Conservation (phyloP, 768 basidiomycete species). For the Xerocomellus chrysenteron region DNA sequence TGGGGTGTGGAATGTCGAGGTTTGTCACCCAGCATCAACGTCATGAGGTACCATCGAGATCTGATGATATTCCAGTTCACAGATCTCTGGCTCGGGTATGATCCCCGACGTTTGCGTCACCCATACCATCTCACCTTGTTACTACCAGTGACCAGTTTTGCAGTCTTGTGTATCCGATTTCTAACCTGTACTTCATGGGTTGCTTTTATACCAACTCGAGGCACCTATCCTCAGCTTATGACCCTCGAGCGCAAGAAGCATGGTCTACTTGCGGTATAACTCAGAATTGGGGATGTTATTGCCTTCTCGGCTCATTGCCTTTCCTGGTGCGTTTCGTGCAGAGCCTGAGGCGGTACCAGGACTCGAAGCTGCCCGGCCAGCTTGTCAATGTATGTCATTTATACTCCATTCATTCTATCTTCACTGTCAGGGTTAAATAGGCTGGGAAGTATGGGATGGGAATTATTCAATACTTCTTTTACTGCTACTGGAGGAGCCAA, state of each 20-base stretch:
- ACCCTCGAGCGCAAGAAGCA: constrained; percentile 41
- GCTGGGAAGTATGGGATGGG: constrained; percentile 81
- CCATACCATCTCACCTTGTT: constrained; percentile 6
- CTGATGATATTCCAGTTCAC: constrained; percentile 51
- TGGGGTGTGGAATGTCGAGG: constrained; percentile 75
- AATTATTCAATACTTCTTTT: constrained; percentile 63
- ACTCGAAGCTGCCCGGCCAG: constrained; percentile 73
- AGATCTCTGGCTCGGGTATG: constrained; percentile 89
- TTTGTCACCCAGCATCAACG: constrained; percentile 25
- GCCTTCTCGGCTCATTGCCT: constrained; percentile 62
- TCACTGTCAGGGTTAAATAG: constrained; percentile 38
- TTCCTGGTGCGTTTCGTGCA: constrained; percentile 79
- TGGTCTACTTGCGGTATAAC: constrained; percentile 44
- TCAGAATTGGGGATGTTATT: constrained; percentile 61
- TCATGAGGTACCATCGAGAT: background rate
- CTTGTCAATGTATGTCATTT: constrained; percentile 72
- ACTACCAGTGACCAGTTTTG: constrained; percentile 72
- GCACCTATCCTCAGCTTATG: constrained; percentile 8
- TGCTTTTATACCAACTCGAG: constrained; percentile 60
- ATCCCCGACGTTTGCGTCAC: background rate
- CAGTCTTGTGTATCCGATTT: constrained; percentile 72
- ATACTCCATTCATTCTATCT: background rate
- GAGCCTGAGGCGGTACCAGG: constrained; percentile 82
- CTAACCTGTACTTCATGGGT: constrained; percentile 68
- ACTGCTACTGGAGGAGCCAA: constrained; percentile 75